Percentiles rank a stretch among this genome's conserved stretches.
Conservation (phyloP, 2,329 filamentous ascomycete genomes). For the Thielaviopsis cerberus region DNA sequence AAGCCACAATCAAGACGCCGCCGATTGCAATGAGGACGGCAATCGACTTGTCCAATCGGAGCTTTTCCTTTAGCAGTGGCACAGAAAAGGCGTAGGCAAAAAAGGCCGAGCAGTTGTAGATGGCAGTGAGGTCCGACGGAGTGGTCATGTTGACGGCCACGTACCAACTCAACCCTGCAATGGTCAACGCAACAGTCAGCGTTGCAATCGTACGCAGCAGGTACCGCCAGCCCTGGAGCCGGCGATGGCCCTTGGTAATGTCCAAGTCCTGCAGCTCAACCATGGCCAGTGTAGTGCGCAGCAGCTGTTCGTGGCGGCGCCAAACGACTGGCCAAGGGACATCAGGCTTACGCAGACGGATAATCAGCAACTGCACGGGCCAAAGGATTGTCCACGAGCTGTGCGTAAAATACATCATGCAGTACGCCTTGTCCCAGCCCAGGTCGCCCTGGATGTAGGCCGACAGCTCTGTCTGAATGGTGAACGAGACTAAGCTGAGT, state of each 20-base stretch:
- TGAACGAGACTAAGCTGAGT: conserved; percentile 71
- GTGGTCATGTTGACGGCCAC: conserved; percentile 85
- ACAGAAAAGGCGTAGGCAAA: conserved; percentile 97
- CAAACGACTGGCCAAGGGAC: conserved; percentile 74
- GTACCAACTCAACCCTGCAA: conserved; percentile 90
- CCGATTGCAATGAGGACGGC: conserved; percentile 73
- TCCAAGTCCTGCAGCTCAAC: conserved; percentile 62
- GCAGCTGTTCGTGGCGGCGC: conserved; percentile 38
- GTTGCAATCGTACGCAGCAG: conserved; percentile 62
- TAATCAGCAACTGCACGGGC: conserved; percentile 63
- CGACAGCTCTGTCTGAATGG: conserved; percentile 86
- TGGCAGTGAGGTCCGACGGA: conserved; percentile 82
- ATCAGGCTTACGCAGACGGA: conserved; percentile 61
- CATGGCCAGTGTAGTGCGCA: conserved; percentile 51
- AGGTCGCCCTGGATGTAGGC: conserved; percentile 85
- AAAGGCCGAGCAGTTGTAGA: conserved; percentile 98
- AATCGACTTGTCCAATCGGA: conserved; percentile 67
- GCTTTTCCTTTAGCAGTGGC: conserved; percentile 66
- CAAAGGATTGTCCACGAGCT: conserved; percentile 83
- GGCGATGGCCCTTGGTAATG: conserved; percentile 26
- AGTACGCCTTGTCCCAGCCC: conserved; percentile 96
- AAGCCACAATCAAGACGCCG: conserved; percentile 87
- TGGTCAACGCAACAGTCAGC: conserved; percentile 68
- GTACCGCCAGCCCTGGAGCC: conserved; percentile 37
- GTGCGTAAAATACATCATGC: conserved; percentile 96